Evolutionary conservation across 23 red algal genomes (phyloP).

Genomic region (Gracilaria gracilis): DNA sequence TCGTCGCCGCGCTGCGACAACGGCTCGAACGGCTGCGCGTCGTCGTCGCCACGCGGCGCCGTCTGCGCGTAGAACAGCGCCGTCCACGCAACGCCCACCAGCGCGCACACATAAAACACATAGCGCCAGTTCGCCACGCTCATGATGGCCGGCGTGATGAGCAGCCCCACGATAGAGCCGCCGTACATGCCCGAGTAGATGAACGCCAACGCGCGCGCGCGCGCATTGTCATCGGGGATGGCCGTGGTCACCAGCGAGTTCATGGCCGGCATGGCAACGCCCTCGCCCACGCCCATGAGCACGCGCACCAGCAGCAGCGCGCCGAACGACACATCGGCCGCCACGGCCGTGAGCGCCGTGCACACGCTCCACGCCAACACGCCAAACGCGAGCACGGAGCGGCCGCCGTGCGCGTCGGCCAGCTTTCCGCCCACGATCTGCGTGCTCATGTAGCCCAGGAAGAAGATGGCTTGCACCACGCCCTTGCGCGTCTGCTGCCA

Average conservation of each 20-base stretch:
- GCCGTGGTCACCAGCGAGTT: conserved; percentile 33
- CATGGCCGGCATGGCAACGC: conserved; percentile 71
- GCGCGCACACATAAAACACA: conserved; percentile 58
- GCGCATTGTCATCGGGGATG: conserved; percentile 1
- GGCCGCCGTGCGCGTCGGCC: conserved; percentile 34
- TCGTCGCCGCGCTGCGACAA: neutral
- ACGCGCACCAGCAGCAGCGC: conserved; percentile 55
- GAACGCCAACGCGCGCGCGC: conserved; percentile 59
- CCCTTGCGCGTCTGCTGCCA: conserved; percentile 43
- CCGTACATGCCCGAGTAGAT: conserved; percentile 69
- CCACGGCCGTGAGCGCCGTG: conserved; percentile 34
- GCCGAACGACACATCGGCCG: conserved; percentile 23
- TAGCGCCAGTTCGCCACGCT: conserved; percentile 10
- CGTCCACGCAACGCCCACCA: conserved; percentile 27
- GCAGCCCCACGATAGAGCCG: conserved; percentile 67
- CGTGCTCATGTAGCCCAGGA: conserved; percentile 72
- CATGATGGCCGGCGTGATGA: conserved; percentile 46
- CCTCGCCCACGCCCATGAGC: conserved; percentile 56
- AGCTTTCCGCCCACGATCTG: conserved; percentile 40
- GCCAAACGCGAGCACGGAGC: conserved; percentile 53
- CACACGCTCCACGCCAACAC: conserved; percentile 47
- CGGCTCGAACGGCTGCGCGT: neutral
- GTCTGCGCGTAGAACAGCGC: conserved; percentile 41
- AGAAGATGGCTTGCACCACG: conserved; percentile 55
- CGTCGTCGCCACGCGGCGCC: neutral